These are phyloP conservation scores for Rhytidiadelphus loreus DNA, from an alignment of 225 moss, liverwort and hornwort species.

Conservation along the genomic window DNA sequence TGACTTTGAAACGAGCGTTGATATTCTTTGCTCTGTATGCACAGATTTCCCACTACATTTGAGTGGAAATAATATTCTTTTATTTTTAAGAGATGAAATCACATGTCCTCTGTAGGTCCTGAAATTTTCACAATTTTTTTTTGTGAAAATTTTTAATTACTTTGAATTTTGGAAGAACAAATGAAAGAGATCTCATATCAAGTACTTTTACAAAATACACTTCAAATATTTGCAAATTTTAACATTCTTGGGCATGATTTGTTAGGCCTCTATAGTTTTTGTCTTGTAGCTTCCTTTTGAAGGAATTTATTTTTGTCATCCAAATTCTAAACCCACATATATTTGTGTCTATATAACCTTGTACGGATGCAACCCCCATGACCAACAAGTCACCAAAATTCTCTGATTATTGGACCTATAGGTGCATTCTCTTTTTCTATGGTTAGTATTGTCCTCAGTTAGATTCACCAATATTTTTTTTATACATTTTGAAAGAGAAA, in stretches of 20 bases:
- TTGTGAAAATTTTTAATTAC: neutral
- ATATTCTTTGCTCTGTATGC: neutral
- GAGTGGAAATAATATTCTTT: neutral
- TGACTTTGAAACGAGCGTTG: neutral
- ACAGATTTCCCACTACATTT: neutral
- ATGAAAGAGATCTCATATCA: neutral
- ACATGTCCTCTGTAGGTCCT: neutral
- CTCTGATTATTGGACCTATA: no score
- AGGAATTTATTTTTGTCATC: neutral
- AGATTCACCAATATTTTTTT: no score
- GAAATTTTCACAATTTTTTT: neutral
- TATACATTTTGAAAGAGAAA: no score
- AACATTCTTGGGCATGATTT: neutral
- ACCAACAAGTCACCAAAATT: no score
- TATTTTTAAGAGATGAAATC: neutral
- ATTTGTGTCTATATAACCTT: neutral
- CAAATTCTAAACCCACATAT: neutral
- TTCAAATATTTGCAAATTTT: neutral
- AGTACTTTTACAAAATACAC: no score
- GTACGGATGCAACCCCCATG: no score
- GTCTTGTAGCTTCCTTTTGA: neutral
- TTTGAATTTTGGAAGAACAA: neutral
- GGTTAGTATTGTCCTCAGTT: no score
- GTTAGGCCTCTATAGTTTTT: fast-evolving
- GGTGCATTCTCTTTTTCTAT: no score